Evolutionary conservation across 352 stramenopile genomes (phyloP), one percentile per base, ranked within the genome.

Genomic region (Blastocystis sp.): DNA sequence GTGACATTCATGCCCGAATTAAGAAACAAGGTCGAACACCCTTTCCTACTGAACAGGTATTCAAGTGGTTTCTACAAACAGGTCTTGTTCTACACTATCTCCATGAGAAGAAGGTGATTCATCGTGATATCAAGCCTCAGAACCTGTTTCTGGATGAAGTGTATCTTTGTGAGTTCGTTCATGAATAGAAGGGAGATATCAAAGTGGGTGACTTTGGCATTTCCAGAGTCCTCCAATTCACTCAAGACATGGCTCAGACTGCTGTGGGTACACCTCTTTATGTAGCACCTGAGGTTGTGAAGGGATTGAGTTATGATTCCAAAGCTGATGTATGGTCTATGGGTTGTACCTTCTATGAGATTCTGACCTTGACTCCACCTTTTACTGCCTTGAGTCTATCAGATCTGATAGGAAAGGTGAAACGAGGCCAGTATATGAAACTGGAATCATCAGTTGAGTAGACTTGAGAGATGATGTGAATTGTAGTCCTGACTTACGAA

Each of bases 121-220:
- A 98, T 90, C 93, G 96, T 54, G 96, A 98, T 89, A 92, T 98
- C 88, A 98, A 98, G 91, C 95, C 95, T 29, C 94, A 98, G 89
- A 98, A 98, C 90, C 88, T 97, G 78, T 92, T 96, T 37, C 92
- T 97, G 73, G 92, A 95, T 78, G 88, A 91, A 63, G 65, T 75
- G 1, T 5, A 6, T 3, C 2, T 51, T 19, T 1, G 24, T 19
- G 0, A 3, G 12, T 7, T 2, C 5, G n/a, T 16, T 75, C 65
- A 54, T 9, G 24, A 21, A 19, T 75, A 75, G 91, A 95, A 77
- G 91, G 93, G 6, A 92, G 92, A 74, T 43, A 67, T 78, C 52
- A 89, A 89, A 43, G 88, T 89, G n/a, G 63, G 52, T 7, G 87
- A 89, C 66, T 89, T 89, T 58, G 87, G 87, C 39, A 74, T 89